phyloP scores from a whole-genome alignment of 176 grass and related monocot genomes.

The Rhynchospora tenuis region DNA sequence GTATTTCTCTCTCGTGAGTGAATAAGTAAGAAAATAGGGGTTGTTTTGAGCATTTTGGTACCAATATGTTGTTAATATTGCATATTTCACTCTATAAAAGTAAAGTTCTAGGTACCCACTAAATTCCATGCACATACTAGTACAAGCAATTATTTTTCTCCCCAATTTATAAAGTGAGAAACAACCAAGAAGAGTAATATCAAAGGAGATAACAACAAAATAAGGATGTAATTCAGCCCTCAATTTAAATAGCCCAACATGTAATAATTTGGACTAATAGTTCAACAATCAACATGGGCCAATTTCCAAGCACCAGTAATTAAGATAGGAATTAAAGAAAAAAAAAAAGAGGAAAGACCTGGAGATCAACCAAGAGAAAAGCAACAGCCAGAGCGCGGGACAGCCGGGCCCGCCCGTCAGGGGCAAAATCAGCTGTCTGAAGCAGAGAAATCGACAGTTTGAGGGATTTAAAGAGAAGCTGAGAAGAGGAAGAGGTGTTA shows the following conservation, averaged over 20 bases:
- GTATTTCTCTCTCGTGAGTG: not conserved
- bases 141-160: not conserved
- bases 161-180: not conserved
- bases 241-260: not conserved
- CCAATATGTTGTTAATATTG: not conserved
- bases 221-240: not conserved
- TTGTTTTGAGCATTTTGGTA: not conserved
- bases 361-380: conserved; percentile 71
- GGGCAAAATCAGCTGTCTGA: conserved; percentile 38
- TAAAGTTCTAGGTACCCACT: not conserved
- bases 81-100: not conserved
- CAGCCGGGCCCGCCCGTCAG: conserved; percentile 41
- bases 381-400: conserved; percentile 64
- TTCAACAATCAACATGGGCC: not conserved
- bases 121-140: not conserved
- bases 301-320: not conserved
- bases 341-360: conserved; percentile 36
- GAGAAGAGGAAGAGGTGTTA: conserved; percentile 65
- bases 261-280: not conserved
- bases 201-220: not conserved
- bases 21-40: not conserved
- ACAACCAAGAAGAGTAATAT: conserved; percentile 4
- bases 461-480: conserved; percentile 71
- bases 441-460: conserved; percentile 72
- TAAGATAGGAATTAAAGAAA: not conserved